Conservation (phyloP, 768 basidiomycete genomes). For the Lyophyllum semitale region DNA sequence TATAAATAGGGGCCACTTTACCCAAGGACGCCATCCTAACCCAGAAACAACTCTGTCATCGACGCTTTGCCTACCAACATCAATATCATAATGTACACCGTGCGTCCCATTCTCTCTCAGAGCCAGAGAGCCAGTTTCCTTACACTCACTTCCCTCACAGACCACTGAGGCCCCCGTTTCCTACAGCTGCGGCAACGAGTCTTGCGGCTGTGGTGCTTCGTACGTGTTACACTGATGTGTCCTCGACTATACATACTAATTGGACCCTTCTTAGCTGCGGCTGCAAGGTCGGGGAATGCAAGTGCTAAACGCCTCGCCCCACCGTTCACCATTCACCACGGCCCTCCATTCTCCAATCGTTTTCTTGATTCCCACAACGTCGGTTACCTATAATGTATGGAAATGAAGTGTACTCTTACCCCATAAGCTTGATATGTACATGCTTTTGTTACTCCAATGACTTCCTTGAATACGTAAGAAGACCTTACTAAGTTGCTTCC, state of each 20-base stretch:
- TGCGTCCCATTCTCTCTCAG: neutral
- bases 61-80: neutral
- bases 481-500: no score
- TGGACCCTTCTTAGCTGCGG: constrained; percentile 6
- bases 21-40: neutral
- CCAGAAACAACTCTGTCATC: neutral
- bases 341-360: neutral
- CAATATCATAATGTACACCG: constrained; percentile 9
- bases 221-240: neutral
- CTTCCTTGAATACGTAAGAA: no score
- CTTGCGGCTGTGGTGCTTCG: constrained; percentile 14
- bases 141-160: neutral
- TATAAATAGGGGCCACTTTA: neutral
- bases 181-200: constrained; percentile 8
- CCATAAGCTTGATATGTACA: neutral
- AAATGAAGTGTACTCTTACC: neutral
- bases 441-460: neutral
- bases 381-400: neutral
- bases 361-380: neutral
- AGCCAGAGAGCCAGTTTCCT: neutral
- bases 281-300: constrained; percentile 17
- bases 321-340: neutral
- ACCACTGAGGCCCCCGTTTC: constrained; percentile 5
- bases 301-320: constrained; percentile 7
- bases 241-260: neutral